Base-by-base conservation (phyloP, 345 rosid species). In the Acer negundo region DNA sequence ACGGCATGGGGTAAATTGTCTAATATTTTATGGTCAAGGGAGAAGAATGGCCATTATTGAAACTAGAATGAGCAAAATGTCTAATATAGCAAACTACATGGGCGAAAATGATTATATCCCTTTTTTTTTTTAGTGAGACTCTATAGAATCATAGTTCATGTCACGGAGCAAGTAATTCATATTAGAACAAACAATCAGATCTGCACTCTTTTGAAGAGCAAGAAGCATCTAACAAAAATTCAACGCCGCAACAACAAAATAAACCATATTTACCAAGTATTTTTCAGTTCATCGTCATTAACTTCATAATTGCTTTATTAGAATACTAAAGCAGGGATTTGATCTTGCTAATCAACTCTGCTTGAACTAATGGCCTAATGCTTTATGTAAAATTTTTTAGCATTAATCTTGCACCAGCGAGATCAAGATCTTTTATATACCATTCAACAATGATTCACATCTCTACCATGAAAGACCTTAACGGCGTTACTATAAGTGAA, bases 181-280 rank as follows among this genome's bases (percentile, higher is more conserved):
- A 10, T 20, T 6, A 24, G 40, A 24, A 15, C 35, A 73, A 79
- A 23, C 69, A 79, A 62, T 40, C 40, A 56, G 28, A 73, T 22
- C 13, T 5, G 15, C 19, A 38, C n/a, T 6, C 38, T 13, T 56
- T 31, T 38, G 28, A 67, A 67, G 70, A 10, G 17, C 23, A 53
- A 51, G 8, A 7, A 1, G 10, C 44, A 31, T 9, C 23, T 7
- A 55, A 56, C 15, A 28, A 71, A 55, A 71, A 23, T n/a, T 16
- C 28, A 2, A 40, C 6, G 23, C 31, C n/a, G 38, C 28, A 63
- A 75, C 26, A 19, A 19, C 10, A 2, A 61, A n/a, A 19, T 16
- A 17, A 23, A 28, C 15, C 28, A 17, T 13, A 7, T 58, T 6
- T 44, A 61, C n/a, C 31, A 28, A 28, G 31, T 28, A 28, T 28